Base-by-base conservation (phyloP, 495 filamentous ascomycete species). In the Aspergillus sclerotioniger region DNA sequence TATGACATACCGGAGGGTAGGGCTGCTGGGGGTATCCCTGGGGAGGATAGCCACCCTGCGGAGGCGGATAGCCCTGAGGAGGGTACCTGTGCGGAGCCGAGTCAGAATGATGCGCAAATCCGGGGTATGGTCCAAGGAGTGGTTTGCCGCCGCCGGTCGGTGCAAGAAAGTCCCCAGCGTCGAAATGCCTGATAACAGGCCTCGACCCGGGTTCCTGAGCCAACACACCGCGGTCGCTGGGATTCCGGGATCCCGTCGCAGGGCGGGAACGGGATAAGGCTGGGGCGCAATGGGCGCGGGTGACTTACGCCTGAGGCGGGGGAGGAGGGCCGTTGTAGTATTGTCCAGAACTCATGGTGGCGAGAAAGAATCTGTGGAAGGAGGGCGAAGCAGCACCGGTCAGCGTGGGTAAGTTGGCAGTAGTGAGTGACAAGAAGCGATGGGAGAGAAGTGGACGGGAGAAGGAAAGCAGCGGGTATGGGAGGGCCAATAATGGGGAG, bases 291-390 rank as follows among this genome's bases (percentile, higher is more conserved):
- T 43, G 21, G 19, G 53, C 13, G 43, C 39, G 53, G 15, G n/a
- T 29, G 31, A 66, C 67, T 59, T 65, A 65, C 64, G 65, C 58
- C 59, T 67, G 66, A 41, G 62, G 66, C 53, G 64, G 68, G 21
- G 59, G 62, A 47, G 63, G 66, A 51, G 64, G 61, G 25, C 62
- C 62, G 59, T 53, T 58, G 61, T 69, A 69, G 57, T 60, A 63
- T 20, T 56, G 57, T 19, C 57, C 51, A 39, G 64, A 46, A 54
- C 54, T 57, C 61, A 64, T 67, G 55, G 33, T 59, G 56, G 43
- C 49, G 54, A 41, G 49, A 13, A 21, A 25, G 31, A 9, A 49
- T 31, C 47, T 50, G 10, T 13, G 17, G 25, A 41, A 48, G 25
- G 32, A 41, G 48, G 12, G 10, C 13, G 47, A 55, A 51, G 52